phyloP scores from a whole-genome alignment of 1,139 yeast genomes.

The Wickerhamomyces sp. region DNA sequence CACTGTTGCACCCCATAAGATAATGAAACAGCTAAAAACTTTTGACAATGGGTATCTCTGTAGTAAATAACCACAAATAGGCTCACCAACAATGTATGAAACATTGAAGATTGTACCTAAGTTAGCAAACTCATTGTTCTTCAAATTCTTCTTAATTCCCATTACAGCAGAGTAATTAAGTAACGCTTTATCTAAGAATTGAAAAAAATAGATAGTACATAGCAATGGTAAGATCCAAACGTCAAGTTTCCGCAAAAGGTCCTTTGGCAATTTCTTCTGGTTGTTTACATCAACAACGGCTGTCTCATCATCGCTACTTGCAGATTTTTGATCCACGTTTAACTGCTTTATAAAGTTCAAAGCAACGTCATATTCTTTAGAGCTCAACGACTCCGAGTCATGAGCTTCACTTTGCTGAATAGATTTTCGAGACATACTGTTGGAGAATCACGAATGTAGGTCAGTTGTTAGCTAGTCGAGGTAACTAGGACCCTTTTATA shows the following conservation, averaged over 20 bases:
- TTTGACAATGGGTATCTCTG: conserved; percentile 54
- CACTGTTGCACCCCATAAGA: conserved; percentile 48
- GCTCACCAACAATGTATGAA: conserved; percentile 22
- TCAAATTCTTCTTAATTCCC: conserved; percentile 40
- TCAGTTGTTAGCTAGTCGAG: too few species aligned
- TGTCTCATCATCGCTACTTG: not conserved
- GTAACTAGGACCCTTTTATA: too few species aligned
- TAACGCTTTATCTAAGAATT: conserved; percentile 41
- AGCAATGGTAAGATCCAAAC: conserved; percentile 28
- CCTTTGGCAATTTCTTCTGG: conserved; percentile 1
- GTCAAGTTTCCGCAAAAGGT: conserved; percentile 18
- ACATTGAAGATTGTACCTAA: conserved; percentile 23
- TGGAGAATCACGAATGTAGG: too few species aligned
- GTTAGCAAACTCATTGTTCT: conserved; percentile 26
- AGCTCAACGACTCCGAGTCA: not conserved
- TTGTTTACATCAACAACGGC: conserved; percentile 1
- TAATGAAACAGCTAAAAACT: conserved; percentile 39
- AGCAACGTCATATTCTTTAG: conserved; percentile 7
- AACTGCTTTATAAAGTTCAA: conserved; percentile 4
- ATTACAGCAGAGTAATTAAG: conserved; percentile 47
- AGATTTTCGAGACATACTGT: too few species aligned
- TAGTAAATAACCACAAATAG: conserved; percentile 30
- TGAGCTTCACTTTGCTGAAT: too few species aligned
- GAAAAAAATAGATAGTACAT: conserved; percentile 39
- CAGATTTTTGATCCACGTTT: not conserved